Evolutionary conservation across 441 rosid genomes (phyloP), one percentile per base, ranked within the genome.

Genomic region (Pelargonium fulgidum): DNA sequence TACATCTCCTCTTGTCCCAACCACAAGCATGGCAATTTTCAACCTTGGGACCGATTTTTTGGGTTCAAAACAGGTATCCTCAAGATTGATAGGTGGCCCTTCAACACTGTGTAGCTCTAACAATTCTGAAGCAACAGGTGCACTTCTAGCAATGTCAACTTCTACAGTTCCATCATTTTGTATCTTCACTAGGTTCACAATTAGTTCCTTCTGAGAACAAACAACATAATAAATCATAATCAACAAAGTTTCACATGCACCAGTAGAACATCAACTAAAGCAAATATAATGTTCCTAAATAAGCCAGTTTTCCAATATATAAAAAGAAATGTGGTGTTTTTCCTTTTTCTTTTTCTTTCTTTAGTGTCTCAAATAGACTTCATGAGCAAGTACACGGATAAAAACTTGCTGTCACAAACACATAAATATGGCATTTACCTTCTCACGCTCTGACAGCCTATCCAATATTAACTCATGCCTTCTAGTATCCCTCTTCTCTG

Each of bases 1-100:
- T 36, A 94, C 99, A 84, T 94, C 98, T 86, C 99, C 99, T 79
- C 98, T 90, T 42, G 99, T 94, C 79, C 99, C 99, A 68, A 92
- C 99, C 74, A 94, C 91, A 76, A 92, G 98, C 54, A 94, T 85
- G 68, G 76, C 86, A 73, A 94, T 87, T 68, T 85, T 87, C 79
- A 94, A 82, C 87, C 75, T 85, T 2, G 98, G 98, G 70, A 94
- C 72, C 24, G 89, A 64, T 82, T 85, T 90, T 48, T 81, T 81
- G 20, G 84, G 75, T 29, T 80, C 86, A 33, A 71, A 66, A 29
- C 70, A 66, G 70, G 64, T 62, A 62, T 87, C 85, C 58, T 81
- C 79, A 33, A 78, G 62, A 75, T 59, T 75, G 62, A 83, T 71
- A 20, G 87, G 71, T 67, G 78, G 67, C 66, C 80, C 88, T 81